Evolutionary conservation across 1,284 basidiomycete species (phyloP).

Genomic region (Rhodotorula sp.): DNA sequence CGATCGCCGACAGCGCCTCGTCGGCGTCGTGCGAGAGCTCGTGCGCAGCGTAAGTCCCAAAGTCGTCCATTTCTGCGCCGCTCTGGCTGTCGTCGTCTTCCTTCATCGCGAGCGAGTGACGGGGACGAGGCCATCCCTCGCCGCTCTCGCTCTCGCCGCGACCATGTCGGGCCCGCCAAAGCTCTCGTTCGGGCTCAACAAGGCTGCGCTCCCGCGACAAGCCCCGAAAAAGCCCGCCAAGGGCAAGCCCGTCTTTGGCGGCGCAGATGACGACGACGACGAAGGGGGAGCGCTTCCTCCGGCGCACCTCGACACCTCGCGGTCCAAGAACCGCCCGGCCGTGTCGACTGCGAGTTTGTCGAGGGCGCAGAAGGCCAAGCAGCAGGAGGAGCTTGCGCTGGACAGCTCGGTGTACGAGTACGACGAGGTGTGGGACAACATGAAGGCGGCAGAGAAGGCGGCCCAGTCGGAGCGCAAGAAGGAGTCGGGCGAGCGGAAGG

Average conservation of each 20-base stretch:
- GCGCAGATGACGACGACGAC: slow-evolving; percentile 39
- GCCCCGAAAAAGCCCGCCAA: slow-evolving; percentile 11
- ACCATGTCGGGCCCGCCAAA: slow-evolving; percentile 24
- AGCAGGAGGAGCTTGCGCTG: slow-evolving; percentile 65
- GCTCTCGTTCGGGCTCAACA: slow-evolving; percentile 39
- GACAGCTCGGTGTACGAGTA: slow-evolving; percentile 91
- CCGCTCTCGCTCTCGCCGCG: not conserved
- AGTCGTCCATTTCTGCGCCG: not conserved
- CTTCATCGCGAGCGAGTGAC: not conserved
- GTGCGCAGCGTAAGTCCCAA: slow-evolving; percentile 1
- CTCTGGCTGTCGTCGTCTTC: not conserved
- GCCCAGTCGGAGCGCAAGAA: slow-evolving; percentile 68
- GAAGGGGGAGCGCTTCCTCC: slow-evolving; percentile 8
- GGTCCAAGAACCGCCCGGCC: slow-evolving; percentile 1
- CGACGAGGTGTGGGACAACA: slow-evolving; percentile 92
- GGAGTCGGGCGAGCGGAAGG: slow-evolving; percentile 63
- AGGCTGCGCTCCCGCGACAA: slow-evolving; percentile 19
- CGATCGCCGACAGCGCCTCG: slow-evolving; percentile 8
- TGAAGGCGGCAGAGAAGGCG: slow-evolving; percentile 80
- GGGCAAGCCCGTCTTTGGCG: slow-evolving; percentile 29
- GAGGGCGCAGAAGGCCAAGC: slow-evolving; percentile 30
- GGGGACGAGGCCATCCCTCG: not conserved
- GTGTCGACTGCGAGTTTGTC: slow-evolving; percentile 28
- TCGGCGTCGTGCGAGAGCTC: not conserved
- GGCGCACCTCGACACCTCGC: not conserved